Conservation (phyloP, 352 stramenopile species). For the Phytophthora niederhauseri region DNA sequence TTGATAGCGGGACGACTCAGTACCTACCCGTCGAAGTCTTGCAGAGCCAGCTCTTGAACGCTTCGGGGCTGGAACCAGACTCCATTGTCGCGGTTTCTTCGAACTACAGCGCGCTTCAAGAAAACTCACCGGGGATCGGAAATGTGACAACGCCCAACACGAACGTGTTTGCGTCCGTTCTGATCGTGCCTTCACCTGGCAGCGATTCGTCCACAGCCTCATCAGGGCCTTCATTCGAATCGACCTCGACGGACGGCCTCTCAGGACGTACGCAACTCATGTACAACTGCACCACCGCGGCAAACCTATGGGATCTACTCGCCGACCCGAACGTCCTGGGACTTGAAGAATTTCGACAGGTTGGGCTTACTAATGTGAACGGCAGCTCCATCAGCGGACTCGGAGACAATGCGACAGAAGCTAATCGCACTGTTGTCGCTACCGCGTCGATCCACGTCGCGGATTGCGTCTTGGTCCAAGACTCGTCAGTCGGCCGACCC, state of each 20-base stretch:
- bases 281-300: not conserved
- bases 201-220: no score
- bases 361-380: not conserved
- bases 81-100: slow-evolving; percentile 6
- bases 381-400: no score
- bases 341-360: not conserved
- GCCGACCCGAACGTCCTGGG: not conserved
- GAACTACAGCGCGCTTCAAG: slow-evolving; percentile 2
- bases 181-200: not conserved
- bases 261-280: not conserved
- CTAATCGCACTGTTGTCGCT: no score
- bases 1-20: not conserved
- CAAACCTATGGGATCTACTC: not conserved
- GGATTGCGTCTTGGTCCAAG: no score
- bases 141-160: not conserved
- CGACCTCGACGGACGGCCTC: not conserved
- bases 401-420: no score
- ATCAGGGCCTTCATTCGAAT: not conserved
- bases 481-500: no score
- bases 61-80: not conserved
- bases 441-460: no score
- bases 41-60: not conserved
- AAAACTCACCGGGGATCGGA: not conserved
- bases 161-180: not conserved
- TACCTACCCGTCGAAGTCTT: not conserved